Base-by-base conservation (phyloP, 1,139 yeast species). In the Arxiozyma bovina region DNA sequence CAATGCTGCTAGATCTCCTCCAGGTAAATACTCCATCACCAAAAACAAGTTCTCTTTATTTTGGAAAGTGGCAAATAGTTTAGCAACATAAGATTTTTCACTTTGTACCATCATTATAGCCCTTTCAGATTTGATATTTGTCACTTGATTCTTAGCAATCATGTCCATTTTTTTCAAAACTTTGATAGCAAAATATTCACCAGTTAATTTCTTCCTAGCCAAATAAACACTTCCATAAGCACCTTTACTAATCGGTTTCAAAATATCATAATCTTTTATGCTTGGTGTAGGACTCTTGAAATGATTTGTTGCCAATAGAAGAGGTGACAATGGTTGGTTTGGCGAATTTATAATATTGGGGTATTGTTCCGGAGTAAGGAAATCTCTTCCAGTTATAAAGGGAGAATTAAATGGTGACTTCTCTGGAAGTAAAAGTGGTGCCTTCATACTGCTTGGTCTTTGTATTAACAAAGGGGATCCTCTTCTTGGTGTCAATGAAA, bases 71-170 rank as follows among this genome's bases (percentile, higher is more conserved):
- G 86, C 87, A 67, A 84, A 88, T 45, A 94, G 75, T 64, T 87
- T 91, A 0, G 96, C 98, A 56, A 93, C 98, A 68, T 87, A 90
- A 0, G 96, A 96, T 46, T 94, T 87, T 61, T 90, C 95, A 1
- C 96, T 81, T 66, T 94, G 99, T 4, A 95, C 84, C 96, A 94
- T 93, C 93, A 94, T 85, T 27, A 93, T 94, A 0, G 97, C 97
- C 47, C 99, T 75, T 68, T 94, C 99, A 0, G 96, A 88, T 63
- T 87, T 87, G 48, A 94, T 96, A 67, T 94, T 93, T 49, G 90
- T 83, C 2, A 93, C 94, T 72, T 94, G 99, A 74, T 94, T 94
- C 70, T 93, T 93, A 1, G 96, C 94, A 60, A 93, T 84, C 98
- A 94, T 93, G 69, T 93, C 99, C 6, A 95, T 80, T 69, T 94